A percentile compares a stretch with the other conserved stretches of the same genome.
Conservation (phyloP, 805 yeast genomes). For the Spathaspora sp. region DNA sequence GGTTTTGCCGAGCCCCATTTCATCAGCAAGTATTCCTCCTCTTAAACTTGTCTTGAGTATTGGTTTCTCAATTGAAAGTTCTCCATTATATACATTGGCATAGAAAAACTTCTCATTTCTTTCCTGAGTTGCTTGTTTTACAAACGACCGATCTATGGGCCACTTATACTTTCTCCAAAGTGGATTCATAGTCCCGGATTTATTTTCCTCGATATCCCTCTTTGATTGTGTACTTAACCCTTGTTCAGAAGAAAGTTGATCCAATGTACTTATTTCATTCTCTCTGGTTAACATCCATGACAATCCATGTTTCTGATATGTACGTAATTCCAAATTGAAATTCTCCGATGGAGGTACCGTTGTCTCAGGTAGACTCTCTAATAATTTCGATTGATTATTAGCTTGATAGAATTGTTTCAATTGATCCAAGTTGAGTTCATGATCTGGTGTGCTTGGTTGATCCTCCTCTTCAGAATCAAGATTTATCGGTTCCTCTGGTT, state of each 20-base stretch:
- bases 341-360: conserved; percentile 45
- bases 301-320: conserved; percentile 80
- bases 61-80: conserved; percentile 67
- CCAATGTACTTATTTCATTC: conserved; percentile 49
- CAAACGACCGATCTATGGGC: conserved; percentile 41
- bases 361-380: conserved; percentile 59
- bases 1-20: conserved; percentile 96
- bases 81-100: conserved; percentile 78
- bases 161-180: conserved; percentile 77
- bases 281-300: conserved; percentile 90
- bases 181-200: conserved; percentile 68
- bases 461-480: conserved; percentile 14
- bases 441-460: conserved; percentile 16
- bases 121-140: conserved; percentile 10
- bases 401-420: conserved; percentile 69
- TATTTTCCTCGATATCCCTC: conserved; percentile 20
- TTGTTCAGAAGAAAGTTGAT: conserved; percentile 20
- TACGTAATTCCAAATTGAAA: conserved; percentile 58
- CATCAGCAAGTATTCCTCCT: conserved; percentile 94
- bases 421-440: conserved; percentile 58
- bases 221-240: conserved; percentile 24
- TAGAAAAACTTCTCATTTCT: conserved; percentile 43
- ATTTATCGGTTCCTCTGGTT: conserved; percentile 4
- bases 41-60: conserved; percentile 52
- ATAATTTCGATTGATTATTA: conserved; percentile 60